These are phyloP conservation scores for Allomyces macrogynus DNA, from an alignment of 192 early-diverging fungal genomes.

Conservation along the genomic window DNA sequence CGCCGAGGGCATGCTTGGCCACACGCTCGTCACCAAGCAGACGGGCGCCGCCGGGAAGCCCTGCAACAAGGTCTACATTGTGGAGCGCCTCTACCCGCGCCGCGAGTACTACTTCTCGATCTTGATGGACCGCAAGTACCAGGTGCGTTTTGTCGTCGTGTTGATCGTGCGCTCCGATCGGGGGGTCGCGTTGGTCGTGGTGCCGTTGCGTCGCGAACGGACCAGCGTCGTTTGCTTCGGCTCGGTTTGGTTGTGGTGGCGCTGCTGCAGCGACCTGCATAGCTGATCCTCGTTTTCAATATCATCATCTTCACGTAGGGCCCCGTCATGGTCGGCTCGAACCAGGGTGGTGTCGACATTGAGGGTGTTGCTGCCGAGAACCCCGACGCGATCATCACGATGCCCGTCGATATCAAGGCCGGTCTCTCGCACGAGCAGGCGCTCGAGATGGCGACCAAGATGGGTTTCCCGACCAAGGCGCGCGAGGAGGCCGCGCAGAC, in stretches of 20 bases:
- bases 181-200: too few species aligned
- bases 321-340: constrained; percentile 87
- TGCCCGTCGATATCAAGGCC: constrained; percentile 71
- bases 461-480: constrained; percentile 71
- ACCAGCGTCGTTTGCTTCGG: too few species aligned
- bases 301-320: constrained; percentile 17
- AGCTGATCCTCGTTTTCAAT: too few species aligned
- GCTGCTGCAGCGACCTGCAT: too few species aligned
- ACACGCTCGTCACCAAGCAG: constrained; percentile 97
- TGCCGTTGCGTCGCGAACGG: too few species aligned
- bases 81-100: constrained; percentile 89
- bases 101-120: constrained; percentile 99
- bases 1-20: constrained; percentile 87
- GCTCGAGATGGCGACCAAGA: constrained; percentile 50
- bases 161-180: too few species aligned
- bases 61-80: constrained; percentile 88
- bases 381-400: constrained; percentile 87
- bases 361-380: constrained; percentile 83
- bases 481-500: constrained; percentile 73
- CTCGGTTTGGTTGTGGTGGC: too few species aligned
- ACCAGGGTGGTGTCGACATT: constrained; percentile 96
- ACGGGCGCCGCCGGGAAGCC: constrained; percentile 83
- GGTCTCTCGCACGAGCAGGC: constrained; percentile 61
- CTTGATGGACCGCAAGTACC: constrained; percentile 82
- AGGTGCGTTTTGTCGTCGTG: constrained; percentile 6